Conservation (phyloP, 1,139 yeast genomes). For the Kodamaea plutei region DNA sequence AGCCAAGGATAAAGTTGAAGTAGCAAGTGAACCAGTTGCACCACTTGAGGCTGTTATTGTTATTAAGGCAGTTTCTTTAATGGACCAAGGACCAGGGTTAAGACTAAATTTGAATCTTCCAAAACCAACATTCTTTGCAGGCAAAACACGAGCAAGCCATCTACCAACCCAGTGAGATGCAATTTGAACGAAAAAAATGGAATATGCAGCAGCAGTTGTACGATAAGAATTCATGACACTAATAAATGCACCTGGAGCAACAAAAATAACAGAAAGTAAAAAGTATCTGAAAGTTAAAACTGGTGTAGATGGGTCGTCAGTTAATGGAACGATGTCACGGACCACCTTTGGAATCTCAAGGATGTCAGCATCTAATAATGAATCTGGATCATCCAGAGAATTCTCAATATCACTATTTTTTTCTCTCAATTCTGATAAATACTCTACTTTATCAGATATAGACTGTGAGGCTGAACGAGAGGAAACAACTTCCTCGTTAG, state of each 20-base stretch:
- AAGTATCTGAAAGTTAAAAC: constrained; percentile 17
- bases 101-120: constrained; percentile 9
- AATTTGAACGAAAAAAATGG: constrained; percentile 20
- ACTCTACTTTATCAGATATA: constrained; percentile 6
- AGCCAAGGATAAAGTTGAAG: constrained; percentile 16
- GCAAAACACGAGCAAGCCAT: constrained; percentile 15
- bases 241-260: constrained; percentile 21
- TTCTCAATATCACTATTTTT: constrained; percentile 7
- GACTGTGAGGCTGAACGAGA: no score
- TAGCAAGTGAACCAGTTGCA: constrained; percentile 20
- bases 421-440: constrained; percentile 9
- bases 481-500: no score
- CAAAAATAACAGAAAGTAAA: constrained; percentile 14
- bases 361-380: constrained; percentile 8
- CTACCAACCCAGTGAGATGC: constrained; percentile 20
- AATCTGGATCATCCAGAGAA: constrained; percentile 6
- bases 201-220: constrained; percentile 20
- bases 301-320: constrained; percentile 16
- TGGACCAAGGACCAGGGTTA: constrained; percentile 21
- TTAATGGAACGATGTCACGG: constrained; percentile 16
- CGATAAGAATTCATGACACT: constrained; percentile 20
- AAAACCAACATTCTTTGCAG: constrained; percentile 9
- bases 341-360: constrained; percentile 14
- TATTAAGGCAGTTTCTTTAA: constrained; percentile 19
- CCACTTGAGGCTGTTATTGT: constrained; percentile 20